phyloP scores from a whole-genome alignment of 805 yeast species.

The Ogataea ramenticola region DNA sequence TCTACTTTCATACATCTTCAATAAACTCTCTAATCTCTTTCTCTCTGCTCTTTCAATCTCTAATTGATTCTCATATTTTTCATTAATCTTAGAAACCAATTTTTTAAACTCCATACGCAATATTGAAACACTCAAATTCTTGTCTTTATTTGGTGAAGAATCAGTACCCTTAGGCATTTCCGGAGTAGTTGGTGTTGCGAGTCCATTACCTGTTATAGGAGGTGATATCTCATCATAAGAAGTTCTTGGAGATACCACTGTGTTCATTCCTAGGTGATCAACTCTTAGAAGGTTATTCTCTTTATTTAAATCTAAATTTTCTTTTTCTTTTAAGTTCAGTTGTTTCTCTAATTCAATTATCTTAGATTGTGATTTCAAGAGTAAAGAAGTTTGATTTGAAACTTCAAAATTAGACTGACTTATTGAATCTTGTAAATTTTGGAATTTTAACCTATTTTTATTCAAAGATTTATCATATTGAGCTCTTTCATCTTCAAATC shows the following conservation, averaged over 20 bases:
- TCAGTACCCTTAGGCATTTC: background rate
- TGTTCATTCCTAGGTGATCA: constrained; percentile 33
- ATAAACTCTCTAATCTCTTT: constrained; percentile 33
- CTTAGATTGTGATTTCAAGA: constrained; percentile 29
- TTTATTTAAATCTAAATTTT: constrained; percentile 35
- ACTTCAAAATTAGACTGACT: constrained; percentile 30
- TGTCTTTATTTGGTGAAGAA: background rate
- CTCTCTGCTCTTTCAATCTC: constrained; percentile 48
- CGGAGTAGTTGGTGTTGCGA: constrained; percentile 9
- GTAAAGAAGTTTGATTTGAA: constrained; percentile 28
- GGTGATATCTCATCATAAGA: constrained; percentile 5
- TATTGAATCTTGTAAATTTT: constrained; percentile 44
- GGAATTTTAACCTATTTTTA: constrained; percentile 43
- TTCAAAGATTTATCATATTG: constrained; percentile 47
- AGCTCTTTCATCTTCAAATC: constrained; percentile 58
- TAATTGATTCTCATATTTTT: constrained; percentile 52
- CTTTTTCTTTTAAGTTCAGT: constrained; percentile 29
- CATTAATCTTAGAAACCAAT: constrained; percentile 53
- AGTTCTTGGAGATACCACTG: constrained; percentile 1
- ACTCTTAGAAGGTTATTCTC: constrained; percentile 37
- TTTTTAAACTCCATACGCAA: constrained; percentile 64
- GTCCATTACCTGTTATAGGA: constrained; percentile 11
- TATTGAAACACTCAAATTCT: constrained; percentile 37
- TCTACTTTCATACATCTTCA: constrained; percentile 25
- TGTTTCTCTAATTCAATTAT: constrained; percentile 24